Base-by-base conservation (phyloP, 805 yeast genomes). In the Lipomyces anomalus region DNA sequence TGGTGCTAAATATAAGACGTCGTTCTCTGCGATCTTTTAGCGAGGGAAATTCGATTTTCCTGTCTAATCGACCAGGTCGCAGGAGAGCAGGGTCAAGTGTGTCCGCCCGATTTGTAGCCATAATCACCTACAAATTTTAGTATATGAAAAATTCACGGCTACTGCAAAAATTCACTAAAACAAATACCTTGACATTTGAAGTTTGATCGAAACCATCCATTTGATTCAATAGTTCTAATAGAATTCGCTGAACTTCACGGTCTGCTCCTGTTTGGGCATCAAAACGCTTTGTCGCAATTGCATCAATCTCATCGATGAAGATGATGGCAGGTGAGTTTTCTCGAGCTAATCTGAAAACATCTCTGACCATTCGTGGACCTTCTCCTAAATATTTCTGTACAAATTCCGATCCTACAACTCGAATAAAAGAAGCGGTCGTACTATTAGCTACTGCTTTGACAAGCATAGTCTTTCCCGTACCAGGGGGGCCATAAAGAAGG, bases 241-340 rank as follows among this genome's bases (percentile, higher is more conserved):
- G 74, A 57, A 90, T 92, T 72, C 99, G 86, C 71, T 92, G 99
- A 44, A 92, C 98, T 71, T 92, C 99, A 69, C 98, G 81, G 70
- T 92, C 99, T 29, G 98, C 97, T 65, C 98, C 98, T 3, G 99
- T 92, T 72, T 92, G 98, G 21, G 98, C 99, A 69, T 92, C 98
- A 61, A 92, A 92, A 70, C 99, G 85, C 68, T 92, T 92, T 34
- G 98, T 92, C 45, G 98, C 99, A 66, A 92, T 92, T 28, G 99
- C 96, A 69, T 92, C 98, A 60, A 92, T 89, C 72, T 92, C 99
- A 72, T 92, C 99, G 58, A 92, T 92, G 68, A 92, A 92, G 51
- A 92, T 92, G 61, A 92, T 92, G 6, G 96, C 80, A 4, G 99
- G 99, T 0, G 97, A 80, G 68, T 92, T 92, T 65, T 92, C 99